Conservation (phyloP, 768 basidiomycete species). For the Suillus tomentosus region DNA sequence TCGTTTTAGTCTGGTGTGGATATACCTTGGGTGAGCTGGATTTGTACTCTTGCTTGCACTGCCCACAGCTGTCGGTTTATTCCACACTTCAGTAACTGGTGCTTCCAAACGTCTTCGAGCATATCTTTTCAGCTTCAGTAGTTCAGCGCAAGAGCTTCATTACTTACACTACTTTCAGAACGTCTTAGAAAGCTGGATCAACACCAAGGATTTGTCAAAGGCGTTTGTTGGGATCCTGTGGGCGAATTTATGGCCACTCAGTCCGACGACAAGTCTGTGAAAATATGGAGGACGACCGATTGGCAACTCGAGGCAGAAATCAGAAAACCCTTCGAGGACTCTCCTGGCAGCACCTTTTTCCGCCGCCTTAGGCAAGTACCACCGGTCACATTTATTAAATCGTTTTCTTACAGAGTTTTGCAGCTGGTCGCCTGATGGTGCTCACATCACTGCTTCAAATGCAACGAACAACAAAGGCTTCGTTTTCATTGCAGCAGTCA, state of each 20-base stretch:
- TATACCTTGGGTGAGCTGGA: conserved; percentile 72
- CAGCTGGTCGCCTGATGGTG: conserved; percentile 99
- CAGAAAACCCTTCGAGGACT: conserved; percentile 88
- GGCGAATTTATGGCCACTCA: conserved; percentile 98
- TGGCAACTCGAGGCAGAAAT: conserved; percentile 88
- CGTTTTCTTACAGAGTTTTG: neutral
- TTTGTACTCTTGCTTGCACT: neutral
- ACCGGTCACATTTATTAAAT: neutral
- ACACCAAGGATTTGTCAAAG: conserved; percentile 97
- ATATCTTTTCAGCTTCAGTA: neutral
- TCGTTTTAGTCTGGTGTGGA: conserved; percentile 93
- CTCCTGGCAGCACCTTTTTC: conserved; percentile 94
- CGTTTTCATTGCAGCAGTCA: conserved; percentile 96
- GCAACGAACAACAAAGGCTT: conserved; percentile 95
- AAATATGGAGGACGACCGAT: conserved; percentile 94
- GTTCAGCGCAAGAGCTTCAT: neutral
- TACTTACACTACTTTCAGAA: conserved; percentile 47
- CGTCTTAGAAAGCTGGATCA: conserved; percentile 80
- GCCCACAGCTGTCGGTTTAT: neutral
- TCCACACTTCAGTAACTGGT: conserved; percentile 4
- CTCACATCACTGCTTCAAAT: conserved; percentile 96
- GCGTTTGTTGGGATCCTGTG: conserved; percentile 98
- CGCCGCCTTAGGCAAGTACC: conserved; percentile 72
- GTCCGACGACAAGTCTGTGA: conserved; percentile 95
- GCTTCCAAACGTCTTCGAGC: neutral